Evolutionary conservation across 1,284 basidiomycete genomes (phyloP).

Genomic region (Moesziomyces parantarcticus): DNA sequence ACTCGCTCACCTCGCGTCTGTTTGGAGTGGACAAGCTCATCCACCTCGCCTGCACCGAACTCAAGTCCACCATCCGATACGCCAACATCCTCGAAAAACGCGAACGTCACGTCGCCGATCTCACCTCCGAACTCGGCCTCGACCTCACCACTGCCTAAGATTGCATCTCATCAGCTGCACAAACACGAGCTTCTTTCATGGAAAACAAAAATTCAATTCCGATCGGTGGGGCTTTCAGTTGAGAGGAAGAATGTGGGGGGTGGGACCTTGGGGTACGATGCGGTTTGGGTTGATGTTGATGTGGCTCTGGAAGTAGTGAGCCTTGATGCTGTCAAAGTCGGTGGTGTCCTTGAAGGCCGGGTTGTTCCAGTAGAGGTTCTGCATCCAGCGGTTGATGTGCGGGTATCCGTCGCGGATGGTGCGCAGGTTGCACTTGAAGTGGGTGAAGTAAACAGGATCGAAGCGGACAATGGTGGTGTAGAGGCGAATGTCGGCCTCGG

Average conservation of each 20-base stretch:
- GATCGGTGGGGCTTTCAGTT: slow-evolving; percentile 4
- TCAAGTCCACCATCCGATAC: slow-evolving; percentile 76
- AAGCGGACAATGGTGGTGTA: slow-evolving; percentile 85
- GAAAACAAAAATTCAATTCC: no score
- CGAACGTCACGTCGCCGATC: slow-evolving; percentile 70
- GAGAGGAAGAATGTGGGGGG: slow-evolving; percentile 59
- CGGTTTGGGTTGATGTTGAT: slow-evolving; percentile 61
- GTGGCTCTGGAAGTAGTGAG: slow-evolving; percentile 67
- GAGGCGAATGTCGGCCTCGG: slow-evolving; percentile 87
- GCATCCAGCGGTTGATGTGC: slow-evolving; percentile 73
- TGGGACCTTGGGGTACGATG: slow-evolving; percentile 61
- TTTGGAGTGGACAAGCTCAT: slow-evolving; percentile 91
- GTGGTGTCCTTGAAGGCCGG: slow-evolving; percentile 87
- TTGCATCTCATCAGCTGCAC: no score
- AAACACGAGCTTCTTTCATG: no score
- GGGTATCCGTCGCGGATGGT: slow-evolving; percentile 62
- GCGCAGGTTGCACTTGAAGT: slow-evolving; percentile 88
- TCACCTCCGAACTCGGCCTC: slow-evolving; percentile 32
- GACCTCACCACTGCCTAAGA: not conserved
- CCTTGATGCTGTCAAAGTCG: slow-evolving; percentile 76
- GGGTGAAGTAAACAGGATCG: slow-evolving; percentile 86
- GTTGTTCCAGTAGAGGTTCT: slow-evolving; percentile 89
- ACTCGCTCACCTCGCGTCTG: slow-evolving; percentile 86
- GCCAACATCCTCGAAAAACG: slow-evolving; percentile 78
- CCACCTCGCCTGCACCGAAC: slow-evolving; percentile 71